Conservation (phyloP, 2,329 filamentous ascomycete genomes). For the Ceratocystis papillata region DNA sequence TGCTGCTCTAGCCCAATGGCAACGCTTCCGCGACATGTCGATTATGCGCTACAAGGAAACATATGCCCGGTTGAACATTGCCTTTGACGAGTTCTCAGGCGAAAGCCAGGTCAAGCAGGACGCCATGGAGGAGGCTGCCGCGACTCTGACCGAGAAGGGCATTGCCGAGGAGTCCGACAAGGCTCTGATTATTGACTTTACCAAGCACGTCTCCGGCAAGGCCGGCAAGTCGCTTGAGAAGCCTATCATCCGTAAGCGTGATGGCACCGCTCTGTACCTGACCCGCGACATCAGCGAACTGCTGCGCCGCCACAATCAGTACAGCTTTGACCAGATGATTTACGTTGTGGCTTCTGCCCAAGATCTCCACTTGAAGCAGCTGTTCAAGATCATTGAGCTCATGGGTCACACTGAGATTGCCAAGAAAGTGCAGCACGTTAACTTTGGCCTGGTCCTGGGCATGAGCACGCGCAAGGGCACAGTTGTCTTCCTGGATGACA, state of each 20-base stretch:
- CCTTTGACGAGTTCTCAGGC: conserved; percentile 62
- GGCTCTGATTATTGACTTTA: conserved; percentile 61
- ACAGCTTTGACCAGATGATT: conserved; percentile 67
- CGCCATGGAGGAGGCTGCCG: conserved; percentile 53
- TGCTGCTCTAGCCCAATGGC: conserved; percentile 51
- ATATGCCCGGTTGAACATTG: conserved; percentile 59
- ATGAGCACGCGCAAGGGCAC: conserved; percentile 64
- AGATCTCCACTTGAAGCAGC: conserved; percentile 60
- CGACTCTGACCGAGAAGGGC: conserved; percentile 51
- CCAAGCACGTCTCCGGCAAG: conserved; percentile 55
- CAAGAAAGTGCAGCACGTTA: conserved; percentile 60
- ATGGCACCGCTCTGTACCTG: conserved; percentile 66
- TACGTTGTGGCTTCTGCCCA: conserved; percentile 66
- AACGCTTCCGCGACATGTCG: conserved; percentile 54
- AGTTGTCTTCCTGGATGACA: conserved; percentile 63
- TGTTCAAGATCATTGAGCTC: conserved; percentile 66
- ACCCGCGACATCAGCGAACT: conserved; percentile 69
- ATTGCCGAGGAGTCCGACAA: conserved; percentile 61
- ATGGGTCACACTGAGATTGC: conserved; percentile 59
- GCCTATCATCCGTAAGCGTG: conserved; percentile 60
- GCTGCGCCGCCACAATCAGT: conserved; percentile 51
- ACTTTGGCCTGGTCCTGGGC: conserved; percentile 61
- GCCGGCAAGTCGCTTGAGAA: conserved; percentile 58
- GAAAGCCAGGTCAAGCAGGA: conserved; percentile 61
- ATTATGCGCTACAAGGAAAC: conserved; percentile 57